These are phyloP conservation scores for Circinella umbellata DNA, from an alignment of 371 early-diverging fungal genomes.

Conservation along the genomic window DNA sequence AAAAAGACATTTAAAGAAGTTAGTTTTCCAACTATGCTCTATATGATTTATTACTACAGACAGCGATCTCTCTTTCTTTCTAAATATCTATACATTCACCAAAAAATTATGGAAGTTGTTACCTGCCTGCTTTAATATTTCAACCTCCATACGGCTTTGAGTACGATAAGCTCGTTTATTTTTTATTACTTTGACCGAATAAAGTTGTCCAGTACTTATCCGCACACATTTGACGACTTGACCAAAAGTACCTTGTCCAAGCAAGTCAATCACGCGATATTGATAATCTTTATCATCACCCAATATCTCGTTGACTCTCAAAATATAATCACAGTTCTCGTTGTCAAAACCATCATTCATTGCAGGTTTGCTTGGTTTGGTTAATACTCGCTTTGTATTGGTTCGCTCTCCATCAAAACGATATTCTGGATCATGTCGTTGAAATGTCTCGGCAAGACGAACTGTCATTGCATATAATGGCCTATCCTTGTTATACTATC, in stretches of 20 bases:
- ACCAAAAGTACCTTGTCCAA: slow-evolving; percentile 98
- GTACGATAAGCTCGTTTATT: slow-evolving; percentile 95
- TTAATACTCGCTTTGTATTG: slow-evolving; percentile 90
- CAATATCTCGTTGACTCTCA: slow-evolving; percentile 91
- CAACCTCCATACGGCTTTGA: slow-evolving; percentile 95
- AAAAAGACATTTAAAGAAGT: too few relatives aligned
- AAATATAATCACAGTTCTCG: slow-evolving; percentile 93
- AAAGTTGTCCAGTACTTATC: slow-evolving; percentile 79
- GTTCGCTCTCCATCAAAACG: slow-evolving; percentile 64
- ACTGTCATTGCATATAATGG: slow-evolving; percentile 49
- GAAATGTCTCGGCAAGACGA: slow-evolving; percentile 71
- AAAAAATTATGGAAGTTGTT: not conserved
- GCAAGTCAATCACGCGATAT: slow-evolving; percentile 87
- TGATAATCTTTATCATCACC: slow-evolving; percentile 84
- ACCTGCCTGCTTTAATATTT: slow-evolving; percentile 79
- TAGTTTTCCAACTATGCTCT: too few relatives aligned
- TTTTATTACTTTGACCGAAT: slow-evolving; percentile 98
- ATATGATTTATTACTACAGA: too few relatives aligned
- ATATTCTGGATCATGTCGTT: slow-evolving; percentile 74
- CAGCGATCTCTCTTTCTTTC: too few relatives aligned
- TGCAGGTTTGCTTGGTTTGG: slow-evolving; percentile 90
- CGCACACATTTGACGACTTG: slow-evolving; percentile 96
- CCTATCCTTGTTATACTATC: not conserved
- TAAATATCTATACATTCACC: too few relatives aligned
- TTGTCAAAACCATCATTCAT: slow-evolving; percentile 96